A percentile compares a stretch with the other conserved stretches of the same genome.
phyloP scores from a whole-genome alignment of 23 red algal genomes.

The Cyanidium caldarium region DNA sequence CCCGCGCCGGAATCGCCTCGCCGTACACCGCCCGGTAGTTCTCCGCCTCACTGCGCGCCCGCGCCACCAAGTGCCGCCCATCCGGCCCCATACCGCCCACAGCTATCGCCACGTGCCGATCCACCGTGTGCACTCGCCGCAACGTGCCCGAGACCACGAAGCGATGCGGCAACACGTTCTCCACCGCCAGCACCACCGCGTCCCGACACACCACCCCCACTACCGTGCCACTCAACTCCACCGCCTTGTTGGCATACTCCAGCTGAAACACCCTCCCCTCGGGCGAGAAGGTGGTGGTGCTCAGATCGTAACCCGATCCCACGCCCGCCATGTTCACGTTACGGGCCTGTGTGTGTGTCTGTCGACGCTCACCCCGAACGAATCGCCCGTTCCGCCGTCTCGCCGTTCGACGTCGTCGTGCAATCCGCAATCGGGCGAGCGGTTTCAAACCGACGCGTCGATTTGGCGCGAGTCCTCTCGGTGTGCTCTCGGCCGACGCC shows the following conservation, averaged over 20 bases:
- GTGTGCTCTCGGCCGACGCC: too few relatives aligned
- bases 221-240: conserved; percentile 79
- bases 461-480: too few relatives aligned
- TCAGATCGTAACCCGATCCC: conserved; percentile 56
- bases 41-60: conserved; percentile 57
- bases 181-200: conserved; percentile 85
- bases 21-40: conserved; percentile 67
- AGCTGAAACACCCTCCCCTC: conserved; percentile 96
- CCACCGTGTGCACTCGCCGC: conserved; percentile 64
- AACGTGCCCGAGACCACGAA: conserved; percentile 55
- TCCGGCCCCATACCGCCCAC: conserved; percentile 76
- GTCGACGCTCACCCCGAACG: too few relatives aligned
- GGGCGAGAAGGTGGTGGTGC: conserved; percentile 87
- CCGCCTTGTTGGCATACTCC: conserved; percentile 86
- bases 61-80: conserved; percentile 64
- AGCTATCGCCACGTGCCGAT: conserved; percentile 52
- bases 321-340: conserved; percentile 1
- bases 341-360: too few relatives aligned
- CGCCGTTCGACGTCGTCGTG: too few relatives aligned
- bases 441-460: too few relatives aligned
- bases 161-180: conserved; percentile 59
- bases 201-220: conserved; percentile 70
- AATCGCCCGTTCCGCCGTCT: too few relatives aligned
- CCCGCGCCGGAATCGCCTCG: conserved; percentile 43
- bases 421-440: too few relatives aligned